Evolutionary conservation across 192 early-diverging fungal genomes (phyloP), one percentile per base, ranked within the genome.

Genomic region (Coemansia sp.): DNA sequence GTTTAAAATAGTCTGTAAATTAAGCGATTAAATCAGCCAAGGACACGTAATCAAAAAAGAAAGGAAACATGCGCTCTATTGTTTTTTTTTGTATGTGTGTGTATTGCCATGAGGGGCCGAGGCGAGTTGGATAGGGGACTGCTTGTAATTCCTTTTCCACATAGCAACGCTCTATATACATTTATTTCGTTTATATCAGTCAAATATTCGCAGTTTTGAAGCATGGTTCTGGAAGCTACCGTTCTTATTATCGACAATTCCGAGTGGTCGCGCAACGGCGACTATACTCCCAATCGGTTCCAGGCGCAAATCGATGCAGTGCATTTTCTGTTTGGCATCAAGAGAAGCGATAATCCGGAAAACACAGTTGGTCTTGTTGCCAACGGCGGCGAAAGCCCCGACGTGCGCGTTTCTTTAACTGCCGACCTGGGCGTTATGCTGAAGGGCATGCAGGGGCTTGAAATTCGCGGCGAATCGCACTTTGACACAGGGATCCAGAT

Each of bases 201-300:
- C 10, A 24, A 46, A 27, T 27, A 39, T 27, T 14, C 14, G 14
- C 30, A 22, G 36, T 20, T 24, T 55, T 25, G 35, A 47, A 78
- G 61, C 16, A 95, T 95, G 93, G 91, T 93, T 55, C 83, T 95
- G 58, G 94, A 97, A 82, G 94, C 94, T 30, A 90, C 91, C 46
- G 88, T 97, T 68, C 78, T 97, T 72, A 85, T 94, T 39, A 81
- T 92, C 62, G 97, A 98, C 75, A 98, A 98, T 82, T 97, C 95
- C 4, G 97, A 98, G 76, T 98, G 93, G 93, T 93, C 95, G 89
- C 88, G 97, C 69, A 97, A 97, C 69, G 97, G 95, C 59, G 97
- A 98, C 72, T 97, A 93, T 75, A 93, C 91, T 57, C 97, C 97
- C 19, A 91, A 89, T 29, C 87, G 97, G 62, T 80, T 93, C 68